phyloP scores from a whole-genome alignment of 495 filamentous ascomycete genomes.

The Recurvomyces mirabilis region DNA sequence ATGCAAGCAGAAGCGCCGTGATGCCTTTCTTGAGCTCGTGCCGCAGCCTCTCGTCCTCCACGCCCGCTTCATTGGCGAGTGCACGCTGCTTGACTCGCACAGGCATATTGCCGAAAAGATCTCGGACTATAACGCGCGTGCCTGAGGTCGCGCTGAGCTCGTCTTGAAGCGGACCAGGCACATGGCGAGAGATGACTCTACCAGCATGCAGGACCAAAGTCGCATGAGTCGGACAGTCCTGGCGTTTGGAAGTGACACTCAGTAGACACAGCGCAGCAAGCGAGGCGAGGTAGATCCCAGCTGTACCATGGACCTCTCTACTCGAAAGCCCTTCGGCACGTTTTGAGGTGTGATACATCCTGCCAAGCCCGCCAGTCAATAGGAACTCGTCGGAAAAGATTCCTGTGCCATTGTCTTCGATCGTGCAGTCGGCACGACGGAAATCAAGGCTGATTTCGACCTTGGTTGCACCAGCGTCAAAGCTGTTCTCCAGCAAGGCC shows the following conservation, averaged over 20 bases:
- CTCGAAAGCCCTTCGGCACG: constrained; percentile 22
- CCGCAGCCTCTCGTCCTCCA: constrained; percentile 59
- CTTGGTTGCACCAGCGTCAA: constrained; percentile 68
- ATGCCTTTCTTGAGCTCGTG: constrained; percentile 49
- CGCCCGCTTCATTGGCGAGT: constrained; percentile 34
- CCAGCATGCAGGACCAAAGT: constrained; percentile 62
- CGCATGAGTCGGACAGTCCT: constrained; percentile 50
- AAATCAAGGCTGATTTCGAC: constrained; percentile 67
- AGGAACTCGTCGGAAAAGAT: constrained; percentile 63
- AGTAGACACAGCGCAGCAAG: constrained; percentile 66
- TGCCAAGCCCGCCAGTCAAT: constrained; percentile 60
- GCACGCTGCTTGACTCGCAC: constrained; percentile 83
- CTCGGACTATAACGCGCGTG: constrained; percentile 67
- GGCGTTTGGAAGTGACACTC: constrained; percentile 67
- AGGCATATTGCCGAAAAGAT: constrained; percentile 91
- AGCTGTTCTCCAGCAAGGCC: constrained; percentile 72
- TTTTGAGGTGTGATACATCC: constrained; percentile 73
- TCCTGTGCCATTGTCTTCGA: constrained; percentile 82
- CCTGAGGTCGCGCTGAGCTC: constrained; percentile 50
- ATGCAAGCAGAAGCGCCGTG: constrained; percentile 56
- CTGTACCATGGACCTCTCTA: constrained; percentile 45
- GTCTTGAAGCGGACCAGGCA: constrained; percentile 53
- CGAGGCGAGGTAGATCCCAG: constrained; percentile 69
- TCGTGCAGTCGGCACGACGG: constrained; percentile 59
- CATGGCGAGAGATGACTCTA: constrained; percentile 52